Percentiles rank a stretch among this genome's conserved stretches.
Conservation (phyloP, 2,329 filamentous ascomycete species). For the Claviceps africana region DNA sequence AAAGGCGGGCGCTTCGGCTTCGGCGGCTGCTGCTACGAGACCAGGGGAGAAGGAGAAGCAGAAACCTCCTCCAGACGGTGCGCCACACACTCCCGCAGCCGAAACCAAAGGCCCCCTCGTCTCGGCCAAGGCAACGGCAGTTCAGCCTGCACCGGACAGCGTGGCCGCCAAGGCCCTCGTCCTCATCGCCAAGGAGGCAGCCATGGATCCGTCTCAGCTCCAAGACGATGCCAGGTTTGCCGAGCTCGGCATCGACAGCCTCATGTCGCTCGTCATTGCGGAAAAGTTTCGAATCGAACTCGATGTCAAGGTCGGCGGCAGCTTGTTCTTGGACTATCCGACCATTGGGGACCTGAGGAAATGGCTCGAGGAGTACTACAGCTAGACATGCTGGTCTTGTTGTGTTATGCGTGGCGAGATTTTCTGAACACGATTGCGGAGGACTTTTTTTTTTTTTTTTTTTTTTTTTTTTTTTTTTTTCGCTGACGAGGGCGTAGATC, state of each 20-base stretch:
- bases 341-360: constrained; percentile 40
- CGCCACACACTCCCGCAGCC: neutral
- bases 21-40: neutral
- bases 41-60: no score
- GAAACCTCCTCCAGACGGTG: neutral
- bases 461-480: no score
- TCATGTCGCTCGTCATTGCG: constrained; percentile 43
- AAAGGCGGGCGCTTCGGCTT: neutral
- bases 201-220: constrained; percentile 37
- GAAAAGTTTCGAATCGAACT: constrained; percentile 42
- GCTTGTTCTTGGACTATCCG: constrained; percentile 38
- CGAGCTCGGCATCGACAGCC: constrained; percentile 44
- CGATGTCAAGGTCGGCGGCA: constrained; percentile 35
- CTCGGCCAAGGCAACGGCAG: constrained; percentile 11
- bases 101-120: neutral
- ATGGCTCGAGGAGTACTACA: constrained; percentile 23
- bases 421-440: neutral
- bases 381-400: neutral
- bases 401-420: neutral
- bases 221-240: constrained; percentile 40
- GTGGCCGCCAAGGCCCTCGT: constrained; percentile 28
- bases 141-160: constrained; percentile 7
- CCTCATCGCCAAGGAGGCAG: constrained; percentile 42
- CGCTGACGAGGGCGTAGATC: no score
- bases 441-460: neutral